These are phyloP conservation scores for Raphanus hybrid DNA, from an alignment of 441 rosid genomes.

Conservation along the genomic window DNA sequence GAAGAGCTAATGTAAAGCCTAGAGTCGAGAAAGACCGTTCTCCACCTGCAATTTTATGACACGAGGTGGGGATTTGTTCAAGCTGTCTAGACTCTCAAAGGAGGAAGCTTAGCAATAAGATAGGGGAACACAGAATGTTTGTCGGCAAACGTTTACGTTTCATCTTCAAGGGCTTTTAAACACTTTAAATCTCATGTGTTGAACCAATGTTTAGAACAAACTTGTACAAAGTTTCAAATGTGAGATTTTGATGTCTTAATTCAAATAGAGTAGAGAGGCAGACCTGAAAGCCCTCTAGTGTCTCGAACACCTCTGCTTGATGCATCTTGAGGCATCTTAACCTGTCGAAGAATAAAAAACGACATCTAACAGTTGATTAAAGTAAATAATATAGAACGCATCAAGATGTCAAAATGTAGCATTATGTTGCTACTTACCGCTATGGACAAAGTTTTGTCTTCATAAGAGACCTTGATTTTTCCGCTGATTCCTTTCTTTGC, in stretches of 20 bases:
- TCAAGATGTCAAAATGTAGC: background rate
- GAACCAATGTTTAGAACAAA: background rate
- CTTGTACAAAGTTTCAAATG: constrained; percentile 10
- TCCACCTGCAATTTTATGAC: constrained; percentile 63
- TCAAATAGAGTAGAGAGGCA: constrained; percentile 24
- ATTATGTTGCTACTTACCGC: constrained; percentile 26
- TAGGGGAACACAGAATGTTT: too few species aligned
- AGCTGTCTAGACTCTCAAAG: background rate
- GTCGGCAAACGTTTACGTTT: background rate
- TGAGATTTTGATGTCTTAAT: background rate
- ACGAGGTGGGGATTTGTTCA: background rate
- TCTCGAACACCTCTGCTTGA: constrained; percentile 72
- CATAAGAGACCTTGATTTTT: constrained; percentile 25
- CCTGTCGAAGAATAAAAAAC: constrained; percentile 48
- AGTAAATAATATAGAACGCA: constrained; percentile 5
- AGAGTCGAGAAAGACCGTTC: constrained; percentile 95
- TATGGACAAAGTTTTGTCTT: constrained; percentile 33
- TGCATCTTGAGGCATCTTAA: constrained; percentile 97
- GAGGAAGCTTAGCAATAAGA: background rate
- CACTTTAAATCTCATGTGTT: background rate
- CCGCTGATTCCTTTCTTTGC: constrained; percentile 20
- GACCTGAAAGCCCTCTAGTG: constrained; percentile 94
- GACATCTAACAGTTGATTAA: constrained; percentile 11
- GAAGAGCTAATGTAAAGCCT: constrained; percentile 89
- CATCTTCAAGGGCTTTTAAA: constrained; percentile 2